Evolutionary conservation across 1,284 basidiomycete genomes (phyloP), one percentile per base, ranked within the genome.

Genomic region (Trametes polyzona): DNA sequence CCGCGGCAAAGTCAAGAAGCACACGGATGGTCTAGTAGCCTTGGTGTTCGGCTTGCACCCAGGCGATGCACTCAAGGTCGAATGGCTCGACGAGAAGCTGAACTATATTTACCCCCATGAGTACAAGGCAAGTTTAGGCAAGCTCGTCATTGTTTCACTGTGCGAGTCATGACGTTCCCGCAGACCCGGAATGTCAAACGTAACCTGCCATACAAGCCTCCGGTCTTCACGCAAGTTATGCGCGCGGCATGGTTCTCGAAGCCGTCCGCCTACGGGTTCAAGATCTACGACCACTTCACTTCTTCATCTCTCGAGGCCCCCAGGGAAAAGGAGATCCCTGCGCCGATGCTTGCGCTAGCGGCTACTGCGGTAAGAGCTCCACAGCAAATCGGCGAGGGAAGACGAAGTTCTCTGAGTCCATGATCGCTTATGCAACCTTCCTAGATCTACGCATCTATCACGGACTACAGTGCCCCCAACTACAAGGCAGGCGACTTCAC

Each of bases 271-370:
- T 35, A 35, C 37, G 37, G 37, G n/a, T 17, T 17, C 37, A 21
- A n/a, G 37, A n/a, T 39, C 11, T 10, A 10, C 16, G 37, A 39
- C 10, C n/a, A 27, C 9, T 57, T 47, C 43, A 14, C 14, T 11
- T 53, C 43, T n/a, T 23, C 35, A 6, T 6, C 21, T 4, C 26
- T 36, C 4, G 40, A 46, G 8, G 9, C 30, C 3, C 48, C 47
- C n/a, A 27, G 49, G 4, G 49, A 52, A 49, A 51, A 51, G 48
- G 55, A 57, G 43, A 23, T 57, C 30, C 55, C 55, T 6, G 55
- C 48, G 9, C 32, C 48, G 8, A 50, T 57, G 55, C 47, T 57
- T 12, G 55, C 55, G 9, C 29, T 57, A 8, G 49, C 36, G 2
- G n/a, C 55, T 6, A 57, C 55, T 6, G 47, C 43, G 19, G 55